Conservation (phyloP, 495 filamentous ascomycete species). For the Talaromyces proteolyticus region DNA sequence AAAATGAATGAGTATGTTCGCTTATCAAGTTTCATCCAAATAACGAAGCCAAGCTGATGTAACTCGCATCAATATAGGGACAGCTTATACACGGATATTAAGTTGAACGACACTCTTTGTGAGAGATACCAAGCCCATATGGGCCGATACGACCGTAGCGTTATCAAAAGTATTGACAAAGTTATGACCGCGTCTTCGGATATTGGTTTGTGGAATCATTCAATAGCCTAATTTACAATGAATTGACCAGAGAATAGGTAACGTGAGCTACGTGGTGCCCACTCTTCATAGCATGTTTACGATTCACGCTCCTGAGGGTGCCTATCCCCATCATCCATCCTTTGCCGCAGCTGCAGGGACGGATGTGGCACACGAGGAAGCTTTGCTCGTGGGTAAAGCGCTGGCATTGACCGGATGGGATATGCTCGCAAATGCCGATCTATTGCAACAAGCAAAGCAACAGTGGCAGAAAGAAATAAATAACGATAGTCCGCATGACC, state of each 20-base stretch:
- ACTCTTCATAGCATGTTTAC: constrained; percentile 54
- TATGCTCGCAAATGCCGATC: constrained; percentile 35
- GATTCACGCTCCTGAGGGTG: constrained; percentile 39
- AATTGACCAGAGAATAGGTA: constrained; percentile 32
- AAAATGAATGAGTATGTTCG: constrained; percentile 34
- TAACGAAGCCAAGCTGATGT: background rate
- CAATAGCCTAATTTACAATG: background rate
- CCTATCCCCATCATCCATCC: constrained; percentile 52
- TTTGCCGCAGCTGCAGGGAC: constrained; percentile 55
- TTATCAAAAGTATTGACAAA: constrained; percentile 41
- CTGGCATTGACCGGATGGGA: constrained; percentile 50
- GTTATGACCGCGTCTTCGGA: constrained; percentile 43
- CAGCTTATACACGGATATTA: constrained; percentile 52
- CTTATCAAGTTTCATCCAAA: background rate
- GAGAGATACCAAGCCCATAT: constrained; percentile 46
- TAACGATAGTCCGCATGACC: no score
- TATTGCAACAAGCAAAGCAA: constrained; percentile 25
- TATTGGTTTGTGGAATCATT: constrained; percentile 44
- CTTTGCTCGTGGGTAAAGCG: constrained; percentile 49
- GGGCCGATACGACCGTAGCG: constrained; percentile 37
- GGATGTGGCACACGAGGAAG: constrained; percentile 41
- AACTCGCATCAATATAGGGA: constrained; percentile 12
- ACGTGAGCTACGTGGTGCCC: constrained; percentile 60
- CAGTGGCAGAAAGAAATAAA: background rate
- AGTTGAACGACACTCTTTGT: constrained; percentile 53